phyloP scores from a whole-genome alignment of 441 rosid species.

The Codiaeum variegatum region DNA sequence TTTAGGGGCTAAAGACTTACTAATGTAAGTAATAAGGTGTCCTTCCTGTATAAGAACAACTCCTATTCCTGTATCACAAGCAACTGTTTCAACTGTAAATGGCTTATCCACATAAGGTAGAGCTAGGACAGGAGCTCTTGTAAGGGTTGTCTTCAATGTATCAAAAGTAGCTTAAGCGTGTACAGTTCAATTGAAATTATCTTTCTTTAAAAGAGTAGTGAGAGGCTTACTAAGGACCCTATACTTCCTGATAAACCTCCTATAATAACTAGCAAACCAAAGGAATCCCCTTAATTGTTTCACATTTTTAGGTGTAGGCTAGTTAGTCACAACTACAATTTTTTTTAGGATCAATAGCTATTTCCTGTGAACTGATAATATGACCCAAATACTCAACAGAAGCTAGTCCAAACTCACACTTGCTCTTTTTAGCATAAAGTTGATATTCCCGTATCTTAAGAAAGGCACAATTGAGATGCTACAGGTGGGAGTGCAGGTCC shows the following conservation, averaged over 20 bases:
- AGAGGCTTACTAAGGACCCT: background rate
- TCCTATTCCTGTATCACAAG: background rate
- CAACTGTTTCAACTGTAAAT: background rate
- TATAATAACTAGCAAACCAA: background rate
- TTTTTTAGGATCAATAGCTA: no score
- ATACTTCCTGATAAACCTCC: background rate
- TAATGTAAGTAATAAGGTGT: background rate
- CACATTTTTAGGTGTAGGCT: background rate
- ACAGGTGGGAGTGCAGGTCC: no score
- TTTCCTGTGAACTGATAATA: no score
- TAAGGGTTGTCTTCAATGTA: no score
- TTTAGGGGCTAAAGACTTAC: background rate
- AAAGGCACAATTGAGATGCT: no score
- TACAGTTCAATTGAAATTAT: background rate
- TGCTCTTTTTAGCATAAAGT: no score
- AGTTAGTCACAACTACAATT: background rate
- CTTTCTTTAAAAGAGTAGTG: background rate
- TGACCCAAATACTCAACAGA: no score
- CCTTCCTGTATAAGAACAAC: background rate
- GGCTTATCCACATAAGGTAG: no score
- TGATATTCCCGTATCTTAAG: no score
- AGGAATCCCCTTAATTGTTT: background rate
- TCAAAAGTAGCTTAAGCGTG: no score
- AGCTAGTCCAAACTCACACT: no score
- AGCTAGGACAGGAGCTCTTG: background rate